Evolutionary conservation across 495 filamentous ascomycete genomes (phyloP), one percentile per base, ranked within the genome.

Genomic region (Aspergillus hancockii): DNA sequence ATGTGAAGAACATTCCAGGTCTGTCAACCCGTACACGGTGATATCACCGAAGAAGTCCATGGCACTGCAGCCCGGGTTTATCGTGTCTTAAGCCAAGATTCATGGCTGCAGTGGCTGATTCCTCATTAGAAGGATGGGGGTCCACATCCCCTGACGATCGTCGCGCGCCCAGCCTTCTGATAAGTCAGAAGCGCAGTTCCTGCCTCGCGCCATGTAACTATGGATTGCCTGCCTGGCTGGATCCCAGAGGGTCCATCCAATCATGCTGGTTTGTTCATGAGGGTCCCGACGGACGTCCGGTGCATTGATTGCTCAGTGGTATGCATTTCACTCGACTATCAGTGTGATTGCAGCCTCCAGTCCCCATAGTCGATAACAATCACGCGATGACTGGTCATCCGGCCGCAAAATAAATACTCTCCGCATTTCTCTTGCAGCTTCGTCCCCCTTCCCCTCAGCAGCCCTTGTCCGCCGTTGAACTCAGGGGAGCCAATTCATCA

Each of bases 321-420:
- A n/a, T n/a, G 10, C 36, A 40, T 12, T n/a, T 4, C 12, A 40
- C 2, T 47, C 13, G 19, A 22, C 19, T n/a, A 47, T 45, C 41
- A 21, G 14, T 19, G 41, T 18, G 3, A 45, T 45, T 13, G 16
- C 36, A 40, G 10, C 3, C 36, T n/a, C 36, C 10, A 13, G 12
- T 40, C 16, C 16, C 9, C 34, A 36, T 14, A 8, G 16, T 47
- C 43, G 43, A 21, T 47, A 23, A 21, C 43, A n/a, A 88, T 63
- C 85, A 52, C 49, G 49, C 49, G 49, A 52, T 18, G 14, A 23
- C 34, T 55, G 36, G 23, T 32, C 10, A 4, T 28, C 52, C 25
- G 9, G 22, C n/a, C 7, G 38, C 23, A 32, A 22, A 45, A 56
- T 47, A 56, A 47, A 56, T 47, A 56, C 16, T 30, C 7, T 31